Conservation (phyloP, 306 rosid genomes). For the Sphenostylis stenocarpa region DNA sequence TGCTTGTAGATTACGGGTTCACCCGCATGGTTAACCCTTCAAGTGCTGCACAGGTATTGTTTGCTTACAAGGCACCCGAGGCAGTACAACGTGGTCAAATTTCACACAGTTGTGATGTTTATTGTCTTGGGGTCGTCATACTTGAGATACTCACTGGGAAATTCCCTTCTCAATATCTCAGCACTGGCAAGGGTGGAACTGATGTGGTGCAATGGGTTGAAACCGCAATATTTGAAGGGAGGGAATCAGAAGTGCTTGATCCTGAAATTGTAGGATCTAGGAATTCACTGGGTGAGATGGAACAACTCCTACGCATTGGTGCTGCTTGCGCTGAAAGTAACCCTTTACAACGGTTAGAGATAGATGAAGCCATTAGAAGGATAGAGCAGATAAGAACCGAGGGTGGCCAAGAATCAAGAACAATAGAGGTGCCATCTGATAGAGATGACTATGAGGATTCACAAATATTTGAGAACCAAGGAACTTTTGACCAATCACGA, state of each 20-base stretch:
- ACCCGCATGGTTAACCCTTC: constrained; percentile 45
- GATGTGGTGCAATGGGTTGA: constrained; percentile 71
- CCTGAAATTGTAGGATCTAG: constrained; percentile 48
- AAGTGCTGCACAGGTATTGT: constrained; percentile 39
- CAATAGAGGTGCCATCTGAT: constrained; percentile 44
- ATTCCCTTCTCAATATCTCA: constrained; percentile 73
- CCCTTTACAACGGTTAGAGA: constrained; percentile 47
- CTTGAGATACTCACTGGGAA: constrained; percentile 78
- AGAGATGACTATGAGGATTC: constrained; percentile 42
- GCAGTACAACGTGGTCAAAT: constrained; percentile 42
- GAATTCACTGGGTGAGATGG: constrained; percentile 47
- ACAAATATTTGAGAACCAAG: constrained; percentile 27
- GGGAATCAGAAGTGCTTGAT: constrained; percentile 65
- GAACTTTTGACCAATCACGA: background rate
- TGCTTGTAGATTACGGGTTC: constrained; percentile 64
- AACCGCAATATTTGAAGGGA: constrained; percentile 56
- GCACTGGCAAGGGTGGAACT: constrained; percentile 59
- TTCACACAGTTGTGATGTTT: constrained; percentile 67
- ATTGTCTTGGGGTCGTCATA: constrained; percentile 70
- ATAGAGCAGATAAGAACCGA: constrained; percentile 46
- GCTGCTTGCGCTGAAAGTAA: constrained; percentile 59
- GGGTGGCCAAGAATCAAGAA: constrained; percentile 29
- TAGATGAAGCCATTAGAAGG: constrained; percentile 58
- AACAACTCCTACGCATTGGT: constrained; percentile 53
- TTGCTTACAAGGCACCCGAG: constrained; percentile 75